These are phyloP conservation scores for Umbelopsis isabellina DNA, from an alignment of 192 early-diverging fungal genomes.

Conservation along the genomic window DNA sequence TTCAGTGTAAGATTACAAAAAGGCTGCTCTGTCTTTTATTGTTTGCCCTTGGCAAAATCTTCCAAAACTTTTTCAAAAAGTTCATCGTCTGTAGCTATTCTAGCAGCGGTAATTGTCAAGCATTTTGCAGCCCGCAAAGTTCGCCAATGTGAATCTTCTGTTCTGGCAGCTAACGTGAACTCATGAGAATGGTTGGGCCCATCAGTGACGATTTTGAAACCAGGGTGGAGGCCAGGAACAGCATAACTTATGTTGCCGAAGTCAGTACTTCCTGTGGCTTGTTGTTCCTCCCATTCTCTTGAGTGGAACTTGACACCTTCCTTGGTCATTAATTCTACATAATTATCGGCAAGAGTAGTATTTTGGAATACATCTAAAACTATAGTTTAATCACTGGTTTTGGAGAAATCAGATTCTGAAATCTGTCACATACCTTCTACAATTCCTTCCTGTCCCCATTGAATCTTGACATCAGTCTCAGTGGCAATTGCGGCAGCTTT, in stretches of 20 bases:
- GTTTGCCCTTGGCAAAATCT: slow-evolving; percentile 44
- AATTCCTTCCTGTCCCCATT: slow-evolving; percentile 39
- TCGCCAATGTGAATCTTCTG: slow-evolving; percentile 54
- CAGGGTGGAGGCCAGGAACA: slow-evolving; percentile 62
- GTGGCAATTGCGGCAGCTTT: slow-evolving; percentile 60
- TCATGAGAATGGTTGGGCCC: slow-evolving; percentile 62
- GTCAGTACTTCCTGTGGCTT: slow-evolving; percentile 62
- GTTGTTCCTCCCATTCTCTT: slow-evolving; percentile 38
- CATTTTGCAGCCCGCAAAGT: slow-evolving; percentile 58
- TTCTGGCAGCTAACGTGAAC: slow-evolving; percentile 61
- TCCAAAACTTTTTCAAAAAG: slow-evolving; percentile 49
- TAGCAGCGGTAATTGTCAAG: slow-evolving; percentile 49
- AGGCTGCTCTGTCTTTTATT: neutral
- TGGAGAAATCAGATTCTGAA: neutral
- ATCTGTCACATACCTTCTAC: slow-evolving; percentile 23
- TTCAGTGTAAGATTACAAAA: neutral
- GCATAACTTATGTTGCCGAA: slow-evolving; percentile 74
- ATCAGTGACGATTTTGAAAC: slow-evolving; percentile 49
- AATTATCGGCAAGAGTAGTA: slow-evolving; percentile 49
- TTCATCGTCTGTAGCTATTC: slow-evolving; percentile 45
- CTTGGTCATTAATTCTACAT: slow-evolving; percentile 52
- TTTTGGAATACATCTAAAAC: slow-evolving; percentile 68
- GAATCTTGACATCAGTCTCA: slow-evolving; percentile 54
- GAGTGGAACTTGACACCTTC: slow-evolving; percentile 38
- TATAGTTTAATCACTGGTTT: neutral